A percentile compares a stretch with the other conserved stretches of the same genome.
phyloP scores from a whole-genome alignment of 805 yeast species.

The Kazachstania viticola region DNA sequence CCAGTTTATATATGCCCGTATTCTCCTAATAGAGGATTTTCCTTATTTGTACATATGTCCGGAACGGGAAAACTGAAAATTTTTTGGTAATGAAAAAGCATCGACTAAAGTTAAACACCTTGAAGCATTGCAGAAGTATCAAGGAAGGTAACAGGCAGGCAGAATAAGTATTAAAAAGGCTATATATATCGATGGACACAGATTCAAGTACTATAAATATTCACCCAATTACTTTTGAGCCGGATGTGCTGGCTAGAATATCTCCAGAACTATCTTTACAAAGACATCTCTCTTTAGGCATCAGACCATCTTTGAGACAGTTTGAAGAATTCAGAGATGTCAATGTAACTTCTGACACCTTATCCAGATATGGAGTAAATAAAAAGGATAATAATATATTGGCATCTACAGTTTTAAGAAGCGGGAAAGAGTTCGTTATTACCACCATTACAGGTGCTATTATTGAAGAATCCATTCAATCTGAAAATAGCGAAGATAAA shows the following conservation, averaged over 20 bases:
- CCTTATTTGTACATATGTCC: too few species aligned
- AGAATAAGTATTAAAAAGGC: not conserved
- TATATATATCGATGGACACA: not conserved
- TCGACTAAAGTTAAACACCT: too few species aligned
- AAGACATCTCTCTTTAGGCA: constrained; percentile 61
- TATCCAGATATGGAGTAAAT: constrained; percentile 29
- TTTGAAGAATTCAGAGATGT: constrained; percentile 63
- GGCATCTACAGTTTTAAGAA: constrained; percentile 59
- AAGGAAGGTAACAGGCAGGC: not conserved
- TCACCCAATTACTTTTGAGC: constrained; percentile 54
- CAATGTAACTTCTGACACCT: constrained; percentile 29
- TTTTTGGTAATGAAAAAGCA: too few species aligned
- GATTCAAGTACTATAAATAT: constrained; percentile 15
- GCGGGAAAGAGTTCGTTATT: constrained; percentile 63
- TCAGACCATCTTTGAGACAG: constrained; percentile 64
- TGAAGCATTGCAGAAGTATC: not conserved
- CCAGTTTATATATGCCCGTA: too few species aligned
- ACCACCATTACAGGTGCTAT: constrained; percentile 63
- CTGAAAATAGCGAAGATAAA: constrained; percentile 32
- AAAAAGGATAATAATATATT: constrained; percentile 29
- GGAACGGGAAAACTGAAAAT: too few species aligned
- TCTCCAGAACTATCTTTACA: constrained; percentile 79
- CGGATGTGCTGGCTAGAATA: constrained; percentile 69
- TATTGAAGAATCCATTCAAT: constrained; percentile 40
- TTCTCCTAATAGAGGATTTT: too few species aligned